Conservation (phyloP, 208 protist genomes). For the Leishmania lainsoni region DNA sequence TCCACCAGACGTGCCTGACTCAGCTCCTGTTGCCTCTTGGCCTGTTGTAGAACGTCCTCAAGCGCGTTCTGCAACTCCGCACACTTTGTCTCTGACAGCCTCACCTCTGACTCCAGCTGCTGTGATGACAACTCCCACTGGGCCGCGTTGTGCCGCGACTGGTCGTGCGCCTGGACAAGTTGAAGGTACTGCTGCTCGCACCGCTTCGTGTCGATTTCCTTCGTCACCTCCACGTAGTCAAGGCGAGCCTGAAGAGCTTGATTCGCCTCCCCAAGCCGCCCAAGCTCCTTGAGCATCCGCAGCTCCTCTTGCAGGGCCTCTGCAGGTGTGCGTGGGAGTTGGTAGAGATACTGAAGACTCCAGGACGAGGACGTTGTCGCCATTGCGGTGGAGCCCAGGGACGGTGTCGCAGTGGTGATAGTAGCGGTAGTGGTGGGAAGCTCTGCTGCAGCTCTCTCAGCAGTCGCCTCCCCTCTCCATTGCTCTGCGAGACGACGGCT, state of each 20-base stretch:
- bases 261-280: conserved; percentile 40
- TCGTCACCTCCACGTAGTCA: conserved; percentile 34
- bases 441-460: background rate
- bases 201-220: conserved; percentile 36
- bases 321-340: conserved; percentile 48
- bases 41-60: conserved; percentile 24
- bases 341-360: conserved; percentile 52
- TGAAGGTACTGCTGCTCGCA: conserved; percentile 39
- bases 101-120: conserved; percentile 32
- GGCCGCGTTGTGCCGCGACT: conserved; percentile 28
- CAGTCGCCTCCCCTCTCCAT: background rate
- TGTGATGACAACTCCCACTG: conserved; percentile 45
- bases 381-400: conserved; percentile 8
- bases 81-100: conserved; percentile 13
- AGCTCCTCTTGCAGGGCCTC: conserved; percentile 62
- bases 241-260: conserved; percentile 34
- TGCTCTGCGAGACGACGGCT: background rate
- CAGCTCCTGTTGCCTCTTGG: conserved; percentile 20
- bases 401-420: conserved; percentile 4
- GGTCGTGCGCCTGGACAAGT: conserved; percentile 41
- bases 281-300: conserved; percentile 55
- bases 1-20: conserved; percentile 22
- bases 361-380: conserved; percentile 8
- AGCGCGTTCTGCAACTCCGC: conserved; percentile 21
- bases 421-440: background rate